A percentile compares a stretch with the other conserved stretches of the same genome.
Evolutionary conservation across 2,329 filamentous ascomycete species (phyloP).

Genomic region (Penicillium janthinellum): DNA sequence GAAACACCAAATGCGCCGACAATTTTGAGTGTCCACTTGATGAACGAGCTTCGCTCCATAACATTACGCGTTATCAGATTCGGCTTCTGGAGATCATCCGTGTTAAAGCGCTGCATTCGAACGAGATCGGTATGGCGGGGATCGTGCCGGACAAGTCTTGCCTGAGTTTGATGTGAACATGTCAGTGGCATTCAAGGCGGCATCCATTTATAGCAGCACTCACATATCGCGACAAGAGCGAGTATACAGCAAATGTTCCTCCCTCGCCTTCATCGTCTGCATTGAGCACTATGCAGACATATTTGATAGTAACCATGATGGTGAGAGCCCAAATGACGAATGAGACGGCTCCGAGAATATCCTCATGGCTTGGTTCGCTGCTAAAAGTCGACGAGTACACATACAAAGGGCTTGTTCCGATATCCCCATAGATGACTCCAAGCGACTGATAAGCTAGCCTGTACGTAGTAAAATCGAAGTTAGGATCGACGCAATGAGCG

Average conservation of each 20-base stretch:
- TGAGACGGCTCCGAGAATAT: constrained; percentile 57
- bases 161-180: constrained; percentile 30
- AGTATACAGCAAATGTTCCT: constrained; percentile 58
- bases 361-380: constrained; percentile 45
- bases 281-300: constrained; percentile 55
- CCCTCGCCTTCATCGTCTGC: constrained; percentile 62
- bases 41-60: constrained; percentile 51
- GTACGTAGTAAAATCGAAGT: background rate
- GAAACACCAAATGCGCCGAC: constrained; percentile 57
- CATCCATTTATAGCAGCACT: constrained; percentile 2
- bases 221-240: constrained; percentile 56
- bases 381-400: constrained; percentile 59
- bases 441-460: constrained; percentile 58
- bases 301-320: constrained; percentile 61
- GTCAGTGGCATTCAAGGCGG: background rate
- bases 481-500: background rate
- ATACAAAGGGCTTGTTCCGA: constrained; percentile 60
- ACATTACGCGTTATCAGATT: constrained; percentile 48
- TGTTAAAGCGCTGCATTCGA: constrained; percentile 50
- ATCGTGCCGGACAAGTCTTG: constrained; percentile 56
- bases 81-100: constrained; percentile 47
- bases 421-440: constrained; percentile 63
- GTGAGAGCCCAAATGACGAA: constrained; percentile 59
- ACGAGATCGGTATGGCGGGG: constrained; percentile 51
- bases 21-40: constrained; percentile 52